phyloP scores from a whole-genome alignment of 2,329 filamentous ascomycete species.

The Eutypa lata region DNA sequence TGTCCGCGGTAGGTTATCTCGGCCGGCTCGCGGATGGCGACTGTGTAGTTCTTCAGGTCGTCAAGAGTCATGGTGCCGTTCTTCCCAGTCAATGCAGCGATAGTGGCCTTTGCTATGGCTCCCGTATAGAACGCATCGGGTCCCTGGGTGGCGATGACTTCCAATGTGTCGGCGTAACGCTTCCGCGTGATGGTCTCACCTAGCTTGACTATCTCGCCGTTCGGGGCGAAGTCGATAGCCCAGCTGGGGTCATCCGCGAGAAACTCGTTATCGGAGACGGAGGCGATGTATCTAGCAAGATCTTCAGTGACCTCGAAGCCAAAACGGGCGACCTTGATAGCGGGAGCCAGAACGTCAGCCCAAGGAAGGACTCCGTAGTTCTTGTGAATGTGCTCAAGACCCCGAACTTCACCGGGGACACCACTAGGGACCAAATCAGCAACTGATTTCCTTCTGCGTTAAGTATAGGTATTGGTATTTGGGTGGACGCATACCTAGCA shows the following conservation, averaged over 20 bases:
- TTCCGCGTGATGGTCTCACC: constrained; percentile 39
- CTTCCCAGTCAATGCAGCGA: constrained; percentile 57
- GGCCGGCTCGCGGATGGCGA: constrained; percentile 59
- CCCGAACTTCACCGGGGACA: constrained; percentile 68
- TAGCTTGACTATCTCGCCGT: constrained; percentile 29
- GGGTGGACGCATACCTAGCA: constrained; percentile 56
- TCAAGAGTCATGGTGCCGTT: constrained; percentile 80
- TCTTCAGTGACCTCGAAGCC: constrained; percentile 69
- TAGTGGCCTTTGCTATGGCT: constrained; percentile 31
- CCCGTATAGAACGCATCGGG: constrained; percentile 42
- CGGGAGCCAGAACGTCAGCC: constrained; percentile 65
- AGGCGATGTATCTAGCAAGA: constrained; percentile 67
- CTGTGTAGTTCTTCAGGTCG: constrained; percentile 73
- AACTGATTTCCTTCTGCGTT: neutral
- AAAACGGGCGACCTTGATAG: constrained; percentile 67
- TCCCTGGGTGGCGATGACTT: constrained; percentile 43
- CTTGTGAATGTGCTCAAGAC: constrained; percentile 70
- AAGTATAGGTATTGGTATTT: constrained; percentile 28
- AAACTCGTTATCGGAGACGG: constrained; percentile 53
- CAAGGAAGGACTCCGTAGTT: constrained; percentile 63
- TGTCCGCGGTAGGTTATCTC: constrained; percentile 66
- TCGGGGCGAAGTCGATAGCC: constrained; percentile 74
- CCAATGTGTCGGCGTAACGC: constrained; percentile 54
- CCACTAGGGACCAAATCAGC: constrained; percentile 40
- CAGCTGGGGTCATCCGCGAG: constrained; percentile 68